Percentiles rank a stretch among this genome's conserved stretches.
phyloP scores from a whole-genome alignment of 1,284 basidiomycete species.

The Cutaneotrichosporon sp. region DNA sequence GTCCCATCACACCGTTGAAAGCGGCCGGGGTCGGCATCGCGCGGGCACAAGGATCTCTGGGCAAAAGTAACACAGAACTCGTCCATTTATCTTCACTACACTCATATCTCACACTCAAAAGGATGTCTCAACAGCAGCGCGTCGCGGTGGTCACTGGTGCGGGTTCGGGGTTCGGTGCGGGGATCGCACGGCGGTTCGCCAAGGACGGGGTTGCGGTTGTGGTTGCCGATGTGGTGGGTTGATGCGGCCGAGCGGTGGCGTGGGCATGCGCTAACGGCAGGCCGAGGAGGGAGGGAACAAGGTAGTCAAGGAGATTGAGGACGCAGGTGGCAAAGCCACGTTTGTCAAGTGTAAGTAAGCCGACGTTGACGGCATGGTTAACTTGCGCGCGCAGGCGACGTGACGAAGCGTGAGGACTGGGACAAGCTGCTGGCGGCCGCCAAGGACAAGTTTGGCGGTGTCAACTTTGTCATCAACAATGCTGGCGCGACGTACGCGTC shows the following conservation, averaged over 20 bases:
- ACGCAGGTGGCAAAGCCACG: conserved; percentile 9
- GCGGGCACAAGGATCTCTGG: no score
- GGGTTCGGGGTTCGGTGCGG: conserved; percentile 16
- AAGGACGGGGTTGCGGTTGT: conserved; percentile 14
- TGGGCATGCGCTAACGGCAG: conserved; percentile 1
- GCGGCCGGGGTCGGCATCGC: no score
- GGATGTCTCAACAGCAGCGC: neutral
- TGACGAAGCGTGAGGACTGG: conserved; percentile 13
- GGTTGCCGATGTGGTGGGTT: conserved; percentile 14
- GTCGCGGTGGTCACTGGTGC: conserved; percentile 19
- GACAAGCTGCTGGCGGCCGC: conserved; percentile 9
- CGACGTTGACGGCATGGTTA: no score
- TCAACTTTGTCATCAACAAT: conserved; percentile 22
- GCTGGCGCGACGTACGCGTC: conserved; percentile 20
- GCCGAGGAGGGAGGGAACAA: conserved; percentile 11
- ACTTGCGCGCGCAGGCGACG: conserved; percentile 6
- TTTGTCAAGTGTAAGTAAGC: conserved; percentile 6
- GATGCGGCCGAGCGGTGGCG: neutral
- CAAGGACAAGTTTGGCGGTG: conserved; percentile 10
- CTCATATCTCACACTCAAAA: no score
- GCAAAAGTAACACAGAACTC: no score
- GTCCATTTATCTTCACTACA: no score
- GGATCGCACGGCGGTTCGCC: conserved; percentile 13
- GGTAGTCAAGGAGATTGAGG: conserved; percentile 10
- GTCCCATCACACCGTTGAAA: no score